Conservation (phyloP, 257 asterid species). For the Solanum sejunctum region DNA sequence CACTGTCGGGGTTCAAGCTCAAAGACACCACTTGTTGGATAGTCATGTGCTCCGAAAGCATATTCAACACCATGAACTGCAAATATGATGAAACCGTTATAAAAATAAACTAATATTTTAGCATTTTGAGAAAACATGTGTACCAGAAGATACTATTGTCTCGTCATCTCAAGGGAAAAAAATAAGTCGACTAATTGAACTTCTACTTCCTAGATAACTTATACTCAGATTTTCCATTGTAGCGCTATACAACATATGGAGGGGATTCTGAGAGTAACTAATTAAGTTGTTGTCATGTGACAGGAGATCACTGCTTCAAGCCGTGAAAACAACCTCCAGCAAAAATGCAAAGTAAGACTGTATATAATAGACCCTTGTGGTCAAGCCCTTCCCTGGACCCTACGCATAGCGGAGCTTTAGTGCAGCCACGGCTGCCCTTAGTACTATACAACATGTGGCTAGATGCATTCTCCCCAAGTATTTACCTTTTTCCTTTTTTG, state of each 20-base stretch:
- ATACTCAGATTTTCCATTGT: background rate
- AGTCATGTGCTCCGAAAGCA: slow-evolving; percentile 79
- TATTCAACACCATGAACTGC: slow-evolving; percentile 77
- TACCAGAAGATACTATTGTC: background rate
- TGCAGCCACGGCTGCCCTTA: no score
- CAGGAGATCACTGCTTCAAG: no score
- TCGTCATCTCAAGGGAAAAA: background rate
- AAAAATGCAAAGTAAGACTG: no score
- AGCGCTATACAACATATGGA: background rate
- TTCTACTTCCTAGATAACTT: background rate
- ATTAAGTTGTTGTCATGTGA: no score
- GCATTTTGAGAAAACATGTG: background rate
- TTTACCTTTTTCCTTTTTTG: background rate
- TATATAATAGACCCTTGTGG: no score
- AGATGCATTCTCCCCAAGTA: background rate
- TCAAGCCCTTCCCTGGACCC: no score
- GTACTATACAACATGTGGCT: background rate
- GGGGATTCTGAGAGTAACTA: no score
- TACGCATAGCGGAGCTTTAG: no score
- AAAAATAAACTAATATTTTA: background rate
- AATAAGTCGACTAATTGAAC: background rate
- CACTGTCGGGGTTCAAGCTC: slow-evolving; percentile 78
- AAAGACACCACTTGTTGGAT: slow-evolving; percentile 69
- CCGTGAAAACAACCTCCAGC: no score
- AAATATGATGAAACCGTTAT: slow-evolving; percentile 6